Evolutionary conservation across 441 rosid species (phyloP), one percentile per base, ranked within the genome.

Genomic region (Eruca vesicaria): DNA sequence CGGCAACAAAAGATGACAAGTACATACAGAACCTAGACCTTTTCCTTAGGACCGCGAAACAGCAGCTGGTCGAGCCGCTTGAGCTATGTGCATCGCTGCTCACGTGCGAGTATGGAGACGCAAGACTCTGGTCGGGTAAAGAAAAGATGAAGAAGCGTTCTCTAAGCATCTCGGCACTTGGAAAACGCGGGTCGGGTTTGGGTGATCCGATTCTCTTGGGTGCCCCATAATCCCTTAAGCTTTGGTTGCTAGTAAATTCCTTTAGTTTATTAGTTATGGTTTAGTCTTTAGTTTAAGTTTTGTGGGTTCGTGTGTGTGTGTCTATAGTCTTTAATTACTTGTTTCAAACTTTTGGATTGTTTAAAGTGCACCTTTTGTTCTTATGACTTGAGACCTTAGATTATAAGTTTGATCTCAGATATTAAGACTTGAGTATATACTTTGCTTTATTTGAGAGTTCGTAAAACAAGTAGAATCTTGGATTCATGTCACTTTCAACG

Each of bases 91-190:
- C 87, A 2, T 83, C 94, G 11, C 48, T 63, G 33, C 89, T 83
- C 80, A 89, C 81, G 19, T 72, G 78, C 14, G 81, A 78, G 33
- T 33, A 41, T 5, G 74, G 69, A 9, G 35, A 72, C 66, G 74
- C 68, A 53, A 62, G 72, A 76, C 59, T 74, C 9, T 56, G 79
- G 43, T 66, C 85, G 2, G 82, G 88, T 63, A 87, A 69, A 66
- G 78, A 20, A 6, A 89, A 83, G 69, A 80, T 76, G 71, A 84
- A 85, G 80, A 87, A 71, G 76, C 97, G 95, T 2, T 95, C 98
- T 23, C 84, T 86, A 45, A 90, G 99, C 75, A 93, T 93, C 72
- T 89, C 96, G 8, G 85, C 93, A 61, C 66, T 83, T 0, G 85
- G 94, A 29, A 85, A 90, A 65, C 83, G 78, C 2, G 87, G 89